A percentile compares a stretch with the other conserved stretches of the same genome.
Evolutionary conservation across 2,329 filamentous ascomycete genomes (phyloP).

Genomic region (Dactylonectria estremocensis): DNA sequence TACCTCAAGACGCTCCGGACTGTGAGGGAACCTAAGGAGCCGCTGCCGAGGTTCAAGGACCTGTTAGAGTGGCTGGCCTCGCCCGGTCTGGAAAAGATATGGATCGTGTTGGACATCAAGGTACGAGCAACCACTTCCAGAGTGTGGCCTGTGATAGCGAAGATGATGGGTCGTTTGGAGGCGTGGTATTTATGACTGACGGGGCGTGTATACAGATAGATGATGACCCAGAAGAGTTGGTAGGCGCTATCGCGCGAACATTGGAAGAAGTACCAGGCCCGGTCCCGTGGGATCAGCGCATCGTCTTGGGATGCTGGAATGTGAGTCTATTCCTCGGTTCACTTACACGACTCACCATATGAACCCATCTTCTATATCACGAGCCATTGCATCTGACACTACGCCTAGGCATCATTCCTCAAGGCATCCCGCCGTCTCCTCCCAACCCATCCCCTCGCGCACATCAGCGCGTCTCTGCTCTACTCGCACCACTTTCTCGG

Average conservation of each 20-base stretch:
- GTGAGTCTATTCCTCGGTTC: constrained; percentile 57
- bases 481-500: constrained; percentile 81
- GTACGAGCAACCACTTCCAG: constrained; percentile 57
- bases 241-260: constrained; percentile 76
- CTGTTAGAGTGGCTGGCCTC: constrained; percentile 79
- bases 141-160: background rate
- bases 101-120: constrained; percentile 93
- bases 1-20: constrained; percentile 80
- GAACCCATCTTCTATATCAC: background rate
- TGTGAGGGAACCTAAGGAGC: constrained; percentile 75
- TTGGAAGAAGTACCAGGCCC: constrained; percentile 67
- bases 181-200: constrained; percentile 27
- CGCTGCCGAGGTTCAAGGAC: constrained; percentile 82
- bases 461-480: constrained; percentile 76
- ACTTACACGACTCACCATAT: background rate
- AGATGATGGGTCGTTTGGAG: background rate
- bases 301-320: constrained; percentile 89
- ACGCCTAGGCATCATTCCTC: constrained; percentile 76
- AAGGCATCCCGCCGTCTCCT: constrained; percentile 74
- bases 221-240: constrained; percentile 79
- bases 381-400: background rate
- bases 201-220: constrained; percentile 67
- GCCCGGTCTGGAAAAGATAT: constrained; percentile 77
- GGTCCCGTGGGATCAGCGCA: constrained; percentile 78
- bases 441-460: constrained; percentile 74